A percentile compares a stretch with the other conserved stretches of the same genome.
These are phyloP conservation scores for Alternaria burnsii DNA, from an alignment of 2,329 filamentous ascomycete species.

Conservation along the genomic window DNA sequence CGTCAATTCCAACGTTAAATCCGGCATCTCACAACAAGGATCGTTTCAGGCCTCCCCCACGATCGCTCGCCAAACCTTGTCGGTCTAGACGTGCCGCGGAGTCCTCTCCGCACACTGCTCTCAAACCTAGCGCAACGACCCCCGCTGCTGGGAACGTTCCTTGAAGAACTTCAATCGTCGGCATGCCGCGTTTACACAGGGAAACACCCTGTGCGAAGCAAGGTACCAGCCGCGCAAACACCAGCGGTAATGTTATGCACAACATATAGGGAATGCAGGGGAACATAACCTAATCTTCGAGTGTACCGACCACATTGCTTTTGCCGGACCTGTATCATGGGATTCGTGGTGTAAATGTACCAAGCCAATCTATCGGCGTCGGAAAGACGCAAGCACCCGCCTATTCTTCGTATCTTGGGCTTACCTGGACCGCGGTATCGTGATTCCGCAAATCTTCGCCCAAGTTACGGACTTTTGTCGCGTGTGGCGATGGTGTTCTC, in stretches of 20 bases:
- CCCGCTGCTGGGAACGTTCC: background rate
- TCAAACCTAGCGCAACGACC: slow-evolving; percentile 5
- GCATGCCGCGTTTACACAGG: background rate
- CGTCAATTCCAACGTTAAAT: background rate
- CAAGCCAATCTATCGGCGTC: background rate
- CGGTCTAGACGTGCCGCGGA: background rate
- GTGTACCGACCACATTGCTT: background rate
- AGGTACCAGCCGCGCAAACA: background rate
- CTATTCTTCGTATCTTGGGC: background rate
- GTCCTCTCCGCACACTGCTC: slow-evolving; percentile 1
- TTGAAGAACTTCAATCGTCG: background rate
- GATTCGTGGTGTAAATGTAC: background rate
- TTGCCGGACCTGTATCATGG: background rate
- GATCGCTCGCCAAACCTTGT: slow-evolving; percentile 12
- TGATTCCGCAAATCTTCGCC: slow-evolving; percentile 11
- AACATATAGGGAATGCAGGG: slow-evolving; percentile 2
- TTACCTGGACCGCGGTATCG: slow-evolving; percentile 10
- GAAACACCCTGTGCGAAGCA: background rate
- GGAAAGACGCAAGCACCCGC: background rate
- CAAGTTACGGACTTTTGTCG: slow-evolving; percentile 7
- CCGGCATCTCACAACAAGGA: background rate
- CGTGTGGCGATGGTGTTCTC: background rate
- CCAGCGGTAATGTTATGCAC: slow-evolving; percentile 1
- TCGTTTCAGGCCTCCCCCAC: slow-evolving; percentile 13
- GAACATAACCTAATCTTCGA: background rate